Conservation (phyloP, 2,329 filamentous ascomycete genomes). For the Taxawa tesnikishii region DNA sequence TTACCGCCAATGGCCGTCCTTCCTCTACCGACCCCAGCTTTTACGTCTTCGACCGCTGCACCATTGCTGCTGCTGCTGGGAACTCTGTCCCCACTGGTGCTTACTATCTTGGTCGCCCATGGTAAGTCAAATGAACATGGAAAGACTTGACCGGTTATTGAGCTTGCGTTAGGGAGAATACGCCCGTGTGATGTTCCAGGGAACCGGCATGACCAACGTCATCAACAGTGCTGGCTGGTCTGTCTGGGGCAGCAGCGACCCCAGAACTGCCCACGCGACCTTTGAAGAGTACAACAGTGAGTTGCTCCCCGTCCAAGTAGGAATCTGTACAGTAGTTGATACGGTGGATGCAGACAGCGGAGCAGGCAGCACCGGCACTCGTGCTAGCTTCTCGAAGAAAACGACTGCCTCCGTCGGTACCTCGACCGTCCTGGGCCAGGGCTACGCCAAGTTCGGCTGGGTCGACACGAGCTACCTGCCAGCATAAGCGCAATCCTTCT, state of each 20-base stretch:
- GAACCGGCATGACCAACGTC: constrained; percentile 38
- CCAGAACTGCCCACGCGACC: constrained; percentile 39
- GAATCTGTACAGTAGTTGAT: too few relatives aligned
- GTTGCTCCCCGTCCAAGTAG: too few relatives aligned
- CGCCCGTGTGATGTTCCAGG: constrained; percentile 40
- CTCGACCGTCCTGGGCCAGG: constrained; percentile 31
- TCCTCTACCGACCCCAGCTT: constrained; percentile 29
- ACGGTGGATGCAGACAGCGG: constrained; percentile 47
- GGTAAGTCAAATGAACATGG: too few relatives aligned
- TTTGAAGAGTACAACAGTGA: constrained; percentile 54
- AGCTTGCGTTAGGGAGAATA: too few relatives aligned
- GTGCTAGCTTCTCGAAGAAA: constrained; percentile 37
- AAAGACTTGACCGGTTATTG: too few relatives aligned
- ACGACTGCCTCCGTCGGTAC: constrained; percentile 30
- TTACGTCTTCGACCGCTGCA: constrained; percentile 45
- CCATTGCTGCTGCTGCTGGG: constrained; percentile 28
- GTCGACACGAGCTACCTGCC: constrained; percentile 29
- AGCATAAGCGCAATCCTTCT: background rate
- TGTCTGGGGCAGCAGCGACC: constrained; percentile 38
- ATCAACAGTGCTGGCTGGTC: constrained; percentile 49
- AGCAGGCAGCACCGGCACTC: constrained; percentile 38
- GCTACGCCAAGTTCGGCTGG: constrained; percentile 24
- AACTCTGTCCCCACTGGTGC: constrained; percentile 25
- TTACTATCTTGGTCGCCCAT: constrained; percentile 42
- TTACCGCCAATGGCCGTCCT: constrained; percentile 31